Evolutionary conservation across 2,329 filamentous ascomycete species (phyloP).

Genomic region (Pseudocercospora fijiensis): DNA sequence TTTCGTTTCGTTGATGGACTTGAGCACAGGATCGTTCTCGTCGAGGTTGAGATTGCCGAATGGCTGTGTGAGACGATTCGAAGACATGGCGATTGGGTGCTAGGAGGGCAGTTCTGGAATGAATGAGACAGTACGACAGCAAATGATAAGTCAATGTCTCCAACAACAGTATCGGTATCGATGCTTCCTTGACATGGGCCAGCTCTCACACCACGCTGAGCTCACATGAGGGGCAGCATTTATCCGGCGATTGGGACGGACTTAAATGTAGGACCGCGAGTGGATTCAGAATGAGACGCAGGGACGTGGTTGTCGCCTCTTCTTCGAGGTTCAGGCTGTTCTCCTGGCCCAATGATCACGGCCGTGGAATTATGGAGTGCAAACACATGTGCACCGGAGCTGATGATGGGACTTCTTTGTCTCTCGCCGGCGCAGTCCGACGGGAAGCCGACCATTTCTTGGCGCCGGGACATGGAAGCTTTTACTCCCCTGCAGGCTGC

Average conservation of each 20-base stretch:
- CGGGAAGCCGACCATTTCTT: neutral
- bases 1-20: conserved; percentile 31
- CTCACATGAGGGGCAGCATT: conserved; percentile 1
- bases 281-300: neutral
- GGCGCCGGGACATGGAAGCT: neutral
- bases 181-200: neutral
- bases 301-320: neutral
- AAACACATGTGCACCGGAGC: no score
- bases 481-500: no score
- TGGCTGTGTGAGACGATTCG: conserved; percentile 1
- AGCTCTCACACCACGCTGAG: neutral
- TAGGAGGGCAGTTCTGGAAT: neutral
- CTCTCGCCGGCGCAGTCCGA: no score
- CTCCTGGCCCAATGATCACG: no score
- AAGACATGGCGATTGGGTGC: neutral
- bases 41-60: conserved; percentile 11
- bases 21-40: conserved; percentile 15
- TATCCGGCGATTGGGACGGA: conserved; percentile 12
- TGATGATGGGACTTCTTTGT: no score
- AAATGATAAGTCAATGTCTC: neutral
- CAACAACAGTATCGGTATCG: neutral
- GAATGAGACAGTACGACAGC: neutral
- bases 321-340: neutral
- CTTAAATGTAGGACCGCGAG: conserved; percentile 7
- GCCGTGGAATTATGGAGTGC: no score